Conservation (phyloP, 2,329 filamentous ascomycete species). For the Diplodia corticola region DNA sequence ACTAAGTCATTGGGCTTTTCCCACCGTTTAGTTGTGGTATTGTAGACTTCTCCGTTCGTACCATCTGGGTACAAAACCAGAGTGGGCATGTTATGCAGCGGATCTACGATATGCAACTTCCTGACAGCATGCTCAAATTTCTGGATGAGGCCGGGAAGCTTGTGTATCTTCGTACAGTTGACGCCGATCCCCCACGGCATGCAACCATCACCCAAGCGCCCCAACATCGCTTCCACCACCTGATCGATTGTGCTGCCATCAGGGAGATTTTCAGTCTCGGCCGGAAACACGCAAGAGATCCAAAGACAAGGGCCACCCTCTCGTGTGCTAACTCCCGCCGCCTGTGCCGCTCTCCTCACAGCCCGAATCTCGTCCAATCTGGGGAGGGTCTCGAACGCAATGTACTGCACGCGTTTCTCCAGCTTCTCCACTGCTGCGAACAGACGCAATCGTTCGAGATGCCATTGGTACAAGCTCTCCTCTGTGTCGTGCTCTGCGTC, state of each 20-base stretch:
- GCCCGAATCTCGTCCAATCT: conserved; percentile 1
- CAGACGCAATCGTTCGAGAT: background rate
- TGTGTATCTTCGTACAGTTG: conserved; percentile 8
- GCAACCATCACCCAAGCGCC: background rate
- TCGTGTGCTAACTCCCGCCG: background rate
- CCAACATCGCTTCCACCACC: background rate
- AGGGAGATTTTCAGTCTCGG: background rate
- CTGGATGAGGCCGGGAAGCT: background rate
- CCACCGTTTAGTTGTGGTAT: conserved; percentile 2
- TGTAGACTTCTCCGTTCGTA: conserved; percentile 5
- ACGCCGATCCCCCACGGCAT: background rate
- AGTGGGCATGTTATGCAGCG: background rate
- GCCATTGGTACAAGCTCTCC: background rate
- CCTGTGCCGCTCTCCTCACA: background rate
- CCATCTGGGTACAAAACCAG: conserved; percentile 1
- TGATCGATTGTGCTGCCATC: background rate
- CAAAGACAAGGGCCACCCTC: background rate
- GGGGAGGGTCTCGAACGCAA: conserved; percentile 1
- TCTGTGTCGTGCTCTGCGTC: background rate
- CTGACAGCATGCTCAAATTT: background rate
- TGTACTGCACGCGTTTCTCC: background rate
- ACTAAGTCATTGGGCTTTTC: background rate
- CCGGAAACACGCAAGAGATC: conserved; percentile 1
- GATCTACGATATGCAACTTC: background rate
- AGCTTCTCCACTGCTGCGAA: background rate